A percentile compares a stretch with the other conserved stretches of the same genome.
These are phyloP conservation scores for Pseudocercospora macadamiae DNA, from an alignment of 2,329 filamentous ascomycete genomes.

Conservation along the genomic window DNA sequence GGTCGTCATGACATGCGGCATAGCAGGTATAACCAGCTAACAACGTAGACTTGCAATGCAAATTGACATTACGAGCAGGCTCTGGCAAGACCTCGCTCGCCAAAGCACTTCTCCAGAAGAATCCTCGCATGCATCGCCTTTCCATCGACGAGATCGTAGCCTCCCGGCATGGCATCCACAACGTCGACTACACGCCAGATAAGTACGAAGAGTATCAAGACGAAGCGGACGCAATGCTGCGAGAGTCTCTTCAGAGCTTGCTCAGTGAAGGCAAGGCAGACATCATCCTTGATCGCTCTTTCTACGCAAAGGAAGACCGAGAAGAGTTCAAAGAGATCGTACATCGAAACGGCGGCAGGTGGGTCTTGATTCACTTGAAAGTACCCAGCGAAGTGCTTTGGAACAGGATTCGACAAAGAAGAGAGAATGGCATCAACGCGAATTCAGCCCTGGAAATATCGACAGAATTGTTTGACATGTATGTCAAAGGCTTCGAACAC, in stretches of 20 bases:
- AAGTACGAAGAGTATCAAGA: slow-evolving; percentile 7
- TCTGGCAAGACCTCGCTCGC: slow-evolving; percentile 17
- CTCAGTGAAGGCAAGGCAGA: neutral
- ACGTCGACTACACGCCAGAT: slow-evolving; percentile 9
- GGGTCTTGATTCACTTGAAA: slow-evolving; percentile 13
- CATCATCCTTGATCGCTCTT: slow-evolving; percentile 15
- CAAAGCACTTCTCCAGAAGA: slow-evolving; percentile 1
- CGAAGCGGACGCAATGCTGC: slow-evolving; percentile 6
- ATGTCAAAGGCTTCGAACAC: slow-evolving; percentile 14
- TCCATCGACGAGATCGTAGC: slow-evolving; percentile 16
- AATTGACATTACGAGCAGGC: neutral
- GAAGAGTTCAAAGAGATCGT: slow-evolving; percentile 14
- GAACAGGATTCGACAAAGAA: slow-evolving; percentile 1
- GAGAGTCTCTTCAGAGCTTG: neutral
- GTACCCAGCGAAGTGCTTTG: slow-evolving; percentile 10
- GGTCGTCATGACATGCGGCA: slow-evolving; percentile 17
- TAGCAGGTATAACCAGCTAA: slow-evolving; percentile 4
- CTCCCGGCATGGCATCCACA: slow-evolving; percentile 10
- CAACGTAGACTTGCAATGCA: neutral
- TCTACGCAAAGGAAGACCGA: slow-evolving; percentile 15
- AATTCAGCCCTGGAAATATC: slow-evolving; percentile 18
- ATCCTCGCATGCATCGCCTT: slow-evolving; percentile 1
- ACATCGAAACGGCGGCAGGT: slow-evolving; percentile 2
- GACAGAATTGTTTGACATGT: slow-evolving; percentile 8
- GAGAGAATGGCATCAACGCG: slow-evolving; percentile 7